These are phyloP conservation scores for Tuber brumale DNA, from an alignment of 495 filamentous ascomycete species.

Conservation along the genomic window DNA sequence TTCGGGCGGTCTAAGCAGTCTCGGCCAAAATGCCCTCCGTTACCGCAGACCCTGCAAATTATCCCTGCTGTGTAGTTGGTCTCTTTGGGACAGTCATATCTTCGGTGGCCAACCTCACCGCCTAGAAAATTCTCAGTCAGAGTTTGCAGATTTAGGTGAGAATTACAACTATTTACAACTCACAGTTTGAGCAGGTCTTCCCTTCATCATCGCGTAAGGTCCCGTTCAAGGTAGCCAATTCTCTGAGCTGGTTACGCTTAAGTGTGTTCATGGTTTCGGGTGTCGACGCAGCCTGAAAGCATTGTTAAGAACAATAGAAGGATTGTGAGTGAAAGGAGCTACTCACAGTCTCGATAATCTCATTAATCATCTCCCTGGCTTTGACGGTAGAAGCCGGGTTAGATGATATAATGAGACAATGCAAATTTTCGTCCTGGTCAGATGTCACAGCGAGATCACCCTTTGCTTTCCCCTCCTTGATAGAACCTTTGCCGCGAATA, in stretches of 20 bases:
- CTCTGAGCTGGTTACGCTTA: slow-evolving; percentile 73
- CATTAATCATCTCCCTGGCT: slow-evolving; percentile 70
- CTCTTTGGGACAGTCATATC: slow-evolving; percentile 97
- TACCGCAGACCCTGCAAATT: slow-evolving; percentile 97
- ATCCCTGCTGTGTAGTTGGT: slow-evolving; percentile 97
- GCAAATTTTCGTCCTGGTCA: slow-evolving; percentile 78
- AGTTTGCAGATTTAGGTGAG: slow-evolving; percentile 1
- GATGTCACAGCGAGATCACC: slow-evolving; percentile 75
- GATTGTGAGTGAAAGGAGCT: neutral
- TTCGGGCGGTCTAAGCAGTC: slow-evolving; percentile 90
- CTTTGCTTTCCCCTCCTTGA: slow-evolving; percentile 76
- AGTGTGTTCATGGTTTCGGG: slow-evolving; percentile 75
- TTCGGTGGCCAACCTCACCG: slow-evolving; percentile 96
- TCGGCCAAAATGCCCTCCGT: slow-evolving; percentile 85
- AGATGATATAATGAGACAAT: slow-evolving; percentile 77
- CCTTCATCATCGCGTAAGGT: slow-evolving; percentile 82
- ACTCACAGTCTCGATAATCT: slow-evolving; percentile 71
- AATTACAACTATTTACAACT: slow-evolving; percentile 43
- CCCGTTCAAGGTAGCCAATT: slow-evolving; percentile 73
- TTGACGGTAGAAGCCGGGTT: slow-evolving; percentile 78
- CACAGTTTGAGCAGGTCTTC: slow-evolving; percentile 98
- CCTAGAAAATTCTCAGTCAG: slow-evolving; percentile 44
- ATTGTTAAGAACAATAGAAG: slow-evolving; percentile 4
- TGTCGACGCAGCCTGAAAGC: slow-evolving; percentile 63
- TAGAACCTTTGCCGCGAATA: slow-evolving; percentile 76